Percentiles rank a stretch among this genome's conserved stretches.
These are phyloP conservation scores for Eimeria mitis DNA, from an alignment of 169 alveolate species.

Conservation along the genomic window DNA sequence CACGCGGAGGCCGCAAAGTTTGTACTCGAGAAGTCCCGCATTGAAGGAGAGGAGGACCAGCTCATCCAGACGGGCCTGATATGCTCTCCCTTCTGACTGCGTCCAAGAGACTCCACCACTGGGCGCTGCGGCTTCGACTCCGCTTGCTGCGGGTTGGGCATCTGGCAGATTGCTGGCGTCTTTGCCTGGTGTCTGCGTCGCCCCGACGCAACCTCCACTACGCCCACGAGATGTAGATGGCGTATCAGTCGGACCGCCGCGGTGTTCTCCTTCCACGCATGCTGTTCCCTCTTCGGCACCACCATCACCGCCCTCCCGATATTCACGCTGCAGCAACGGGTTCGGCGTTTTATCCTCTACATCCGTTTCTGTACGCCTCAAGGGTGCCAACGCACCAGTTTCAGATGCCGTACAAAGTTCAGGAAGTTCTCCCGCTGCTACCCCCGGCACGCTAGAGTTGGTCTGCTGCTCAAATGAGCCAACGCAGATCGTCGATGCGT, in stretches of 20 bases:
- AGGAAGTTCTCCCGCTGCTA: not conserved
- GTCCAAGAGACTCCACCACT: not conserved
- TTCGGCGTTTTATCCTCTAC: not conserved
- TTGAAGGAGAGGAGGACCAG: slow-evolving; percentile 91
- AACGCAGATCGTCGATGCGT: not conserved
- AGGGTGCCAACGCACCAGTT: not conserved
- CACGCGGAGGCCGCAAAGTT: slow-evolving; percentile 90
- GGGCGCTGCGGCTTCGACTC: slow-evolving; percentile 5
- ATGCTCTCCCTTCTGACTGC: slow-evolving; percentile 30
- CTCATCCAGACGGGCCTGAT: slow-evolving; percentile 81
- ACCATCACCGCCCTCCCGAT: not conserved
- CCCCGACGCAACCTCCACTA: not conserved
- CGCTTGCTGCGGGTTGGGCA: slow-evolving; percentile 40
- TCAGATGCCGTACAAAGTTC: not conserved
- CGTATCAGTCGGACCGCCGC: not conserved
- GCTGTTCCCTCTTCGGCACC: not conserved
- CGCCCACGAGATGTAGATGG: not conserved
- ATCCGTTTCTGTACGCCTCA: not conserved
- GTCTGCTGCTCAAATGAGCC: not conserved
- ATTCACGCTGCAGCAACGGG: slow-evolving; percentile 31
- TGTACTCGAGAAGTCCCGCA: slow-evolving; percentile 93
- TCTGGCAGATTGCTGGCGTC: not conserved
- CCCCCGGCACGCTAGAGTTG: not conserved
- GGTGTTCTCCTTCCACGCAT: not conserved
- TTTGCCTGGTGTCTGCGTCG: not conserved